Percentiles rank a stretch among this genome's conserved stretches.
These are phyloP conservation scores for Tubosaeta sp. DNA, from an alignment of 768 basidiomycete species.

Conservation along the genomic window DNA sequence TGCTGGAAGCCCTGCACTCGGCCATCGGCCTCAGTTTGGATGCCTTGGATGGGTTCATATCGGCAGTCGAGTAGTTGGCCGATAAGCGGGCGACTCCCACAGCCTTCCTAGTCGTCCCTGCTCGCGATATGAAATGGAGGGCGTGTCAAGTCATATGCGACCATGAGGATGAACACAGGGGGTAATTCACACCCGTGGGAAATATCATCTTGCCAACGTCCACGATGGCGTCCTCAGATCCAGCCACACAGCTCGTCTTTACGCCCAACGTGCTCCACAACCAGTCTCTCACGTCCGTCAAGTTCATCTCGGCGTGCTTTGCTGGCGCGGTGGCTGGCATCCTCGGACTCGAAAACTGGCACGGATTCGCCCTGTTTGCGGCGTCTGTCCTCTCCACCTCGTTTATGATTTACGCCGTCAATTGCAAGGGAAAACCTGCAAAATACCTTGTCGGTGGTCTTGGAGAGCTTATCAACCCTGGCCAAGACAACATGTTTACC, in stretches of 20 bases:
- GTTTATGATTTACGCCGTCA: slow-evolving; percentile 58
- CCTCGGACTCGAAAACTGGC: slow-evolving; percentile 81
- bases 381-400: slow-evolving; percentile 65
- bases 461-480: slow-evolving; percentile 71
- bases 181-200: slow-evolving; percentile 16
- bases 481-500: slow-evolving; percentile 87
- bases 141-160: no score
- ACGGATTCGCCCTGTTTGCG: slow-evolving; percentile 78
- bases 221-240: slow-evolving; percentile 46
- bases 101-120: background rate
- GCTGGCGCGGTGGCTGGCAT: slow-evolving; percentile 86
- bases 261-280: slow-evolving; percentile 65
- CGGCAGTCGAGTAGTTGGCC: background rate
- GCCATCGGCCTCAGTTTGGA: background rate
- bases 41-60: background rate
- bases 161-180: background rate
- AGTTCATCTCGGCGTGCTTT: slow-evolving; percentile 81
- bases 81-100: background rate
- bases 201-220: background rate
- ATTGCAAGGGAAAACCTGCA: slow-evolving; percentile 61
- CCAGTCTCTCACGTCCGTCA: slow-evolving; percentile 56
- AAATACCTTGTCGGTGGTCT: slow-evolving; percentile 63
- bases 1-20: no score
- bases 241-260: slow-evolving; percentile 58
- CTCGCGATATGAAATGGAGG: background rate